phyloP scores from a whole-genome alignment of 73 alveolate species.

The Stentor coeruleus region DNA sequence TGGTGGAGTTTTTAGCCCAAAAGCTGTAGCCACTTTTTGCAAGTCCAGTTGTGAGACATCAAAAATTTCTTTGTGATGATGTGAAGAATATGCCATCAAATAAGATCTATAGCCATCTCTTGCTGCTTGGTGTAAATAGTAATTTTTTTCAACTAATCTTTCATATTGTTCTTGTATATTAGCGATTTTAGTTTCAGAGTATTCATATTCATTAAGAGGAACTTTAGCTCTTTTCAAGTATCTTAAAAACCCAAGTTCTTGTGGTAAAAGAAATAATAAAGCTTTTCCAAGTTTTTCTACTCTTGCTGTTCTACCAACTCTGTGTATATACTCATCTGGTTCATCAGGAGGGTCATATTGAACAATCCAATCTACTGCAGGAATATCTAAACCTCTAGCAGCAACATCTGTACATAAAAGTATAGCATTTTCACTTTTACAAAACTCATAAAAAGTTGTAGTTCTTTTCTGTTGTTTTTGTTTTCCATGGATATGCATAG shows the following conservation, averaged over 20 bases:
- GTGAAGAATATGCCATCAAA: slow-evolving; percentile 82
- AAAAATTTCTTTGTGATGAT: slow-evolving; percentile 84
- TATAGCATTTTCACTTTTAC: slow-evolving; percentile 92
- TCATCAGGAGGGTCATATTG: slow-evolving; percentile 99
- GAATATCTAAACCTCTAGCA: slow-evolving; percentile 93
- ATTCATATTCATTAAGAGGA: slow-evolving; percentile 96
- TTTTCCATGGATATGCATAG: slow-evolving; percentile 92
- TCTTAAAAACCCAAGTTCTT: slow-evolving; percentile 86
- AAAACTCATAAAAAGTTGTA: slow-evolving; percentile 95
- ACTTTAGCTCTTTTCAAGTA: slow-evolving; percentile 92
- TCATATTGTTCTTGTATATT: slow-evolving; percentile 85
- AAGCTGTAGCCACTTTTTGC: slow-evolving; percentile 80
- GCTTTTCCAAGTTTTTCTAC: slow-evolving; percentile 92
- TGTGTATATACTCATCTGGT: slow-evolving; percentile 98
- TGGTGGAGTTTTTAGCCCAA: slow-evolving; percentile 93
- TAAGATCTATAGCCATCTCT: slow-evolving; percentile 96
- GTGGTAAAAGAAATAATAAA: slow-evolving; percentile 94
- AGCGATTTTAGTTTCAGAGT: slow-evolving; percentile 94
- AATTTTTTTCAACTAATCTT: slow-evolving; percentile 95
- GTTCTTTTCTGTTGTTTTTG: slow-evolving; percentile 93
- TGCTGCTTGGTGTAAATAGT: slow-evolving; percentile 90
- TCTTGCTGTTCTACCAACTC: slow-evolving; percentile 99
- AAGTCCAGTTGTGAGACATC: slow-evolving; percentile 95
- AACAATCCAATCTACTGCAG: slow-evolving; percentile 87
- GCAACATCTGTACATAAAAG: slow-evolving; percentile 99